Evolutionary conservation across 2,329 filamentous ascomycete species (phyloP).

Genomic region (Chrysosporium queenslandicum): DNA sequence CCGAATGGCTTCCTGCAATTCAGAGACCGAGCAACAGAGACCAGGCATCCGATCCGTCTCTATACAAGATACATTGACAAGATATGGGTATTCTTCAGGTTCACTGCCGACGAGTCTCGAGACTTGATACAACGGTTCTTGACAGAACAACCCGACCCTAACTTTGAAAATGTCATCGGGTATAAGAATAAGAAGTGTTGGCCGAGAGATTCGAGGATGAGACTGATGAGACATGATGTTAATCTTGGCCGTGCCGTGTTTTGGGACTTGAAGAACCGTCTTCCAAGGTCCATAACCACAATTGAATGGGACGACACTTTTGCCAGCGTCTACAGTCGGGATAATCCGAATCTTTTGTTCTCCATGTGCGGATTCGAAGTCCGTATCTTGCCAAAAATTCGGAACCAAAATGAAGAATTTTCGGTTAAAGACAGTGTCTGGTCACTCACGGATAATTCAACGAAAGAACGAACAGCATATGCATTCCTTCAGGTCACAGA

Average conservation of each 20-base stretch:
- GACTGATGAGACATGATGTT: constrained; percentile 96
- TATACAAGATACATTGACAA: constrained; percentile 97
- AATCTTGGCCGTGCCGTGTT: constrained; percentile 95
- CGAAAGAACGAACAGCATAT: constrained; percentile 92
- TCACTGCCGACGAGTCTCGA: constrained; percentile 84
- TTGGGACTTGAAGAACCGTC: constrained; percentile 95
- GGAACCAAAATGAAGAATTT: constrained; percentile 94
- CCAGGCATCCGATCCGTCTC: constrained; percentile 87
- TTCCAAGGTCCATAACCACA: constrained; percentile 88
- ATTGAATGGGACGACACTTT: constrained; percentile 99
- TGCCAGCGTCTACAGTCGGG: constrained; percentile 91
- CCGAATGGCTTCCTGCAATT: constrained; percentile 98
- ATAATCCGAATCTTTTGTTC: constrained; percentile 94
- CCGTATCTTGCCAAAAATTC: constrained; percentile 85
- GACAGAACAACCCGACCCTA: constrained; percentile 95
- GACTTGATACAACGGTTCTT: constrained; percentile 96
- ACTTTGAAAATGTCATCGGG: constrained; percentile 98
- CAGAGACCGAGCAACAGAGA: constrained; percentile 83
- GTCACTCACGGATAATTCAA: constrained; percentile 92
- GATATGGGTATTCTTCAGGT: constrained; percentile 96
- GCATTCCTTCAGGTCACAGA: constrained; percentile 97
- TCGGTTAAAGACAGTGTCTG: constrained; percentile 96
- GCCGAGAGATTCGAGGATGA: constrained; percentile 95
- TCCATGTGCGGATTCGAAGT: constrained; percentile 98
- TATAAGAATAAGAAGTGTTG: constrained; percentile 99